Percentiles rank a stretch among this genome's conserved stretches.
phyloP scores from a whole-genome alignment of 2,329 filamentous ascomycete genomes.

The Sporothrix phasma region DNA sequence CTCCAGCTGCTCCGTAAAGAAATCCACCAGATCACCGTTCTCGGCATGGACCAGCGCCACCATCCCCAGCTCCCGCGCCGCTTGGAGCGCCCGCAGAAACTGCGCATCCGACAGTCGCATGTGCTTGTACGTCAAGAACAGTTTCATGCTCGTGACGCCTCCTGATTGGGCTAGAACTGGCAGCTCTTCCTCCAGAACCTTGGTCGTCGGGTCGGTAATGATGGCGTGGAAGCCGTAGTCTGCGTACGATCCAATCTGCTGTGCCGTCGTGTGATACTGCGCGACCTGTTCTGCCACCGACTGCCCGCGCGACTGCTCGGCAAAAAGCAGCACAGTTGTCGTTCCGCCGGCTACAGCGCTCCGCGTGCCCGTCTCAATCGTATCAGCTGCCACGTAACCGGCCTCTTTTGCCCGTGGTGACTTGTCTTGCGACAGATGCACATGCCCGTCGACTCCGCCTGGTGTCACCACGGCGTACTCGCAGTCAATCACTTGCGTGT shows the following conservation, averaged over 20 bases:
- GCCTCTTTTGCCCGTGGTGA: slow-evolving; percentile 19
- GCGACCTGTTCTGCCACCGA: slow-evolving; percentile 54
- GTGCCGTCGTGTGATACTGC: slow-evolving; percentile 58
- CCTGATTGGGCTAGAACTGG: slow-evolving; percentile 15
- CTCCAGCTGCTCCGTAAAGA: slow-evolving; percentile 25
- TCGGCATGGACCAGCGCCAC: slow-evolving; percentile 52
- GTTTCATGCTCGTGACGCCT: slow-evolving; percentile 39
- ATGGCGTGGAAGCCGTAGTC: slow-evolving; percentile 49
- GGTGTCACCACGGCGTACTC: slow-evolving; percentile 12
- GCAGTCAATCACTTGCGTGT: slow-evolving; percentile 10
- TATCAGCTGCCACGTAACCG: slow-evolving; percentile 23
- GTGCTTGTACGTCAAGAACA: slow-evolving; percentile 43
- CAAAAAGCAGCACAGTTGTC: slow-evolving; percentile 48
- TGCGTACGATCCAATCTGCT: slow-evolving; percentile 43
- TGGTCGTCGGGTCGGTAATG: slow-evolving; percentile 34
- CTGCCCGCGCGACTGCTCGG: slow-evolving; percentile 38
- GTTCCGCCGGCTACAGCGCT: slow-evolving; percentile 47
- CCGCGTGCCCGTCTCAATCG: slow-evolving; percentile 34
- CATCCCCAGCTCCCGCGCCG: slow-evolving; percentile 35
- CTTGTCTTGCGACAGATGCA: slow-evolving; percentile 28
- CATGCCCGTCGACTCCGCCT: slow-evolving; percentile 28
- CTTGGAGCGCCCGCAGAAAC: slow-evolving; percentile 40
- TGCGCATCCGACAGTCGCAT: slow-evolving; percentile 38
- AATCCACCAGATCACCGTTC: slow-evolving; percentile 48
- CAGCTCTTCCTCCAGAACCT: slow-evolving; percentile 27